Conservation (phyloP, 345 rosid species). For the Ailanthus altissimus region DNA sequence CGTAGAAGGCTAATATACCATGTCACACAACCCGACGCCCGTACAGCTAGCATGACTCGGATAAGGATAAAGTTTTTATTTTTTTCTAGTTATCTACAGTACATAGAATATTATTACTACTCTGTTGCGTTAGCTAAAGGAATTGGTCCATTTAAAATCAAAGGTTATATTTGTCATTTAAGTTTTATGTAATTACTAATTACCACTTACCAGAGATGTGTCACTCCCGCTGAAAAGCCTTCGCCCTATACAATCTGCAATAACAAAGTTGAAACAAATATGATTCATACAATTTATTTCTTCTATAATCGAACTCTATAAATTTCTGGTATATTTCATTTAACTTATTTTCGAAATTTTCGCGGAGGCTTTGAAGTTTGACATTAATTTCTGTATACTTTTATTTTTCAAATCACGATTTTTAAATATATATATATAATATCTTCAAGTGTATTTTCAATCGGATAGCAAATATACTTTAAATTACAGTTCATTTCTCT, state of each 20-base stretch:
- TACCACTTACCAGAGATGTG: constrained; percentile 71
- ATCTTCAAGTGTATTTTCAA: not conserved
- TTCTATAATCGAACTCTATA: no score
- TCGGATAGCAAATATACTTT: not conserved
- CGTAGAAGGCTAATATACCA: constrained; percentile 2
- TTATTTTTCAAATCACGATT: not conserved
- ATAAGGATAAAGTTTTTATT: not conserved
- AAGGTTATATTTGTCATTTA: constrained; percentile 22
- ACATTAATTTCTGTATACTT: not conserved
- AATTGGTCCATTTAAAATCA: no score
- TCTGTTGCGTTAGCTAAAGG: not conserved
- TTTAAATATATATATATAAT: not conserved
- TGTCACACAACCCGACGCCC: not conserved
- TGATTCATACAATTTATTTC: no score
- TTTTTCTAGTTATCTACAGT: not conserved
- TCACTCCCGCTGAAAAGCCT: constrained; percentile 65
- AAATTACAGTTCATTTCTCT: not conserved
- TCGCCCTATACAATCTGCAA: constrained; percentile 69
- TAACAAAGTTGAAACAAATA: not conserved
- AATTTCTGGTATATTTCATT: no score
- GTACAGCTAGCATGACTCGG: not conserved
- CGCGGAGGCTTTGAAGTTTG: no score
- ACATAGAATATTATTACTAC: not conserved
- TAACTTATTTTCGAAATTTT: no score
- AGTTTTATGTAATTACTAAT: constrained; percentile 21